A percentile compares a stretch with the other conserved stretches of the same genome.
phyloP scores from a whole-genome alignment of 768 basidiomycete genomes.

The Lactifluus piperatus region DNA sequence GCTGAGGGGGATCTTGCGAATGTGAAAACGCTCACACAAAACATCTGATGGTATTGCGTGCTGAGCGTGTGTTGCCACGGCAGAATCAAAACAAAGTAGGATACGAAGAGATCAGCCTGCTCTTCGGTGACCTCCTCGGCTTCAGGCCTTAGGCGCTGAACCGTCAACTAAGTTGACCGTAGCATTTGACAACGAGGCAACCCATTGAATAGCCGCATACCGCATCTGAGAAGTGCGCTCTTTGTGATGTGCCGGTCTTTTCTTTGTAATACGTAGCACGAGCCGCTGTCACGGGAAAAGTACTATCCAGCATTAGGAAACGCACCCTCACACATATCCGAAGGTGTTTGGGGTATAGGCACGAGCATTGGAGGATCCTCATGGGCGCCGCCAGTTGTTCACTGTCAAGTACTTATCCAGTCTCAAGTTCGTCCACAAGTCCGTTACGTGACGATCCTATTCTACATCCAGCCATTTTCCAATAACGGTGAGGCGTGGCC shows the following conservation, averaged over 20 bases:
- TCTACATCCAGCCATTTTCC: not conserved
- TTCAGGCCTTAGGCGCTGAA: not conserved
- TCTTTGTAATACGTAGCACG: not conserved
- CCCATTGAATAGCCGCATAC: not conserved
- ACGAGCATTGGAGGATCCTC: too few species aligned
- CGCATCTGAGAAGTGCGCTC: not conserved
- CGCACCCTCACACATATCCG: not conserved
- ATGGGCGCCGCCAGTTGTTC: too few species aligned
- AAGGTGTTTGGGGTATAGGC: too few species aligned
- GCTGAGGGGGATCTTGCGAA: not conserved
- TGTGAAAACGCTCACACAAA: not conserved
- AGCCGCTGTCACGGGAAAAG: not conserved
- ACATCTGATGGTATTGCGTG: not conserved
- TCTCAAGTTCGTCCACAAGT: not conserved
- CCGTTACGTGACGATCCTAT: not conserved
- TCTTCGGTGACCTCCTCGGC: not conserved
- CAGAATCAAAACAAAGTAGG: not conserved
- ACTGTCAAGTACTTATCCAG: too few species aligned
- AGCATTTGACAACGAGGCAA: not conserved
- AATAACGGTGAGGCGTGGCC: conserved; percentile 2
- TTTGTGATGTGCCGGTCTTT: not conserved
- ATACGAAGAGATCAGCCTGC: not conserved
- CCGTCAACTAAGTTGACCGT: not conserved
- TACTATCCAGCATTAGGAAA: not conserved
- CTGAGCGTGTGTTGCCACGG: too few species aligned